phyloP scores from a whole-genome alignment of 108 stramenopile genomes.

The Pseudonitzschia delicatissima region DNA sequence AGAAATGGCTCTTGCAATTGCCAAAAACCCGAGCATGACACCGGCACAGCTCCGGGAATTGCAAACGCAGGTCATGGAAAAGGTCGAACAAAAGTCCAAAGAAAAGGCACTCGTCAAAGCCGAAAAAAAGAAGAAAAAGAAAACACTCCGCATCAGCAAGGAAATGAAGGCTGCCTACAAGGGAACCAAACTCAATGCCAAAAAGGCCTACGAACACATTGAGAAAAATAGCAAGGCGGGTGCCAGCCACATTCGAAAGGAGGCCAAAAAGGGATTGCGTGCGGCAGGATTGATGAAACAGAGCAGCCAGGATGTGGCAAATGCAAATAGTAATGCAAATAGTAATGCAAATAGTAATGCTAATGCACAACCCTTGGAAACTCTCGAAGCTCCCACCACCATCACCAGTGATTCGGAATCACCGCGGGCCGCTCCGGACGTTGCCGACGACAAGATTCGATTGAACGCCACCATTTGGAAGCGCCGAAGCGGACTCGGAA shows the following conservation, averaged over 20 bases:
- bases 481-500: constrained; percentile 70
- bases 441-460: constrained; percentile 17
- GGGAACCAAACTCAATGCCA: background rate
- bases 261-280: background rate
- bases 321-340: no score
- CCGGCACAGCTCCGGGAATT: constrained; percentile 52
- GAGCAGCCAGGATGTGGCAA: background rate
- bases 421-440: background rate
- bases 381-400: background rate
- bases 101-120: background rate
- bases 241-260: background rate
- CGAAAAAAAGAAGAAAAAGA: background rate
- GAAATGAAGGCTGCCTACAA: background rate
- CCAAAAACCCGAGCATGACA: constrained; percentile 61
- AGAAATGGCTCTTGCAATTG: constrained; percentile 68
- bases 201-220: background rate
- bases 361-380: background rate
- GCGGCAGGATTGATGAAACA: background rate
- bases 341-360: background rate
- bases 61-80: background rate
- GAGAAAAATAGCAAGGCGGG: background rate
- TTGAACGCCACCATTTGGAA: constrained; percentile 70
- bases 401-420: background rate
- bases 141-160: background rate
- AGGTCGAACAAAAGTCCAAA: constrained; percentile 8